Evolutionary conservation across 2,329 filamentous ascomycete species (phyloP), one percentile per base, ranked within the genome.

Genomic region (Polychaeton citri): DNA sequence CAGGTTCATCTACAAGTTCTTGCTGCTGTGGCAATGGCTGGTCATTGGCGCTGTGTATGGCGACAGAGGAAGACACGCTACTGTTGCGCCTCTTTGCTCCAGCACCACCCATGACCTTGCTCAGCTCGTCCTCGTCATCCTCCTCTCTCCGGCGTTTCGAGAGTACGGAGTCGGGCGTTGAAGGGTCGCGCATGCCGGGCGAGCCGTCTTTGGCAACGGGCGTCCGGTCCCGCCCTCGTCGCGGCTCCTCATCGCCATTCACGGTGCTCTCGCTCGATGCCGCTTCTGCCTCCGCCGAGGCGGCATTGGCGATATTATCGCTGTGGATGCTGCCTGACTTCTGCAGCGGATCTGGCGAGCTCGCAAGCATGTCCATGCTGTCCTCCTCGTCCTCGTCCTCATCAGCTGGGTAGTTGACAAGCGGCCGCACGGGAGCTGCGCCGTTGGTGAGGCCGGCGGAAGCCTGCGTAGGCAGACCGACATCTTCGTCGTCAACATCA

Each of bases 361-460:
- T 72, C 63, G 50, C 50, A 1, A 57, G 45, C 4, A 57, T 46
- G 13, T 79, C 77, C 58, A 80, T 76, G 9, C 69, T 66, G 37
- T 60, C 59, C 9, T 46, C 41, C 12, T 38, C 43, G 21, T 46
- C 43, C 12, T 64, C 61, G 7, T 72, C 75, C n/a, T 90, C 84
- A 40, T 95, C 88, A 24, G 92, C 92, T 0, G 79, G 76, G 54
- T 98, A 98, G 55, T 94, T 84, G 21, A 98, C 90, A 16, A 96
- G 64, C 2, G 81, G 81, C 52, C 80, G 85, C 34, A 72, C 60
- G 1, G 77, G 67, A 15, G 75, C 73, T 10, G 70, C 69, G 17
- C 76, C 82, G 46, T 86, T 87, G 5, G 66, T 58, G 8, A 66
- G 45, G 19, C 33, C 38, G 15, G 44, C 49, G 5, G 51, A 40